Base-by-base conservation (phyloP, 1,284 basidiomycete genomes). In the Heterobasidion occidentale region DNA sequence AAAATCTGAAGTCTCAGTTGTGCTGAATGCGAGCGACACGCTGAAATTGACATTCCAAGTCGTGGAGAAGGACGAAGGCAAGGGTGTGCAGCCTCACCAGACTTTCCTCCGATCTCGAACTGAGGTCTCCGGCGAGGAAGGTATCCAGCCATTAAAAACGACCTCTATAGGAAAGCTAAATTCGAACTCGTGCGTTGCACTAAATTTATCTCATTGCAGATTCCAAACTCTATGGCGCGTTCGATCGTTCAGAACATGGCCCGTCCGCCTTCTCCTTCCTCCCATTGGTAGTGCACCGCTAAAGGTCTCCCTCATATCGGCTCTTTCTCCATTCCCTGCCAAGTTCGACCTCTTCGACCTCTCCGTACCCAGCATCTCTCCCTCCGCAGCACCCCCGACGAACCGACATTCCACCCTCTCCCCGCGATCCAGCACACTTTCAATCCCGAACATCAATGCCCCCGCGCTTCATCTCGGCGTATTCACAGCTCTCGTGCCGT, bases 51-150 rank as follows among this genome's bases (percentile, higher is more conserved):
- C 85, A 2, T 93, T 94, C 74, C 83, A 84, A 65, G 74, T 91
- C 38, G 71, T 85, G 36, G 84, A 87, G 62, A 74, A 80, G 61
- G 78, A 77, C 8, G 70, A 68, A 8, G 82, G 79, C 47, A 81
- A 85, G 56, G 84, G 84, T 38, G 79, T 92, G 36, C 85, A 88
- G 63, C 91, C 92, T 7, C 86, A 92, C 68, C 92, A 94, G 68
- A 88, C 90, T 0, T 92, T 93, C 77, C 74, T 94, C 47, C 80
- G 90, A 33, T 92, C 88, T 85, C 64, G 90, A n/a, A 93, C 68
- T 68, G 71, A 75, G 56, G 71, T 76, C 52, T 80, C 85, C 0
- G 83, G 82, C 6, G 90, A 90, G 67, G 90, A 92, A 65, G 90
- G 90, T 35, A 84, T 91, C 50, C 86, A 93, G 58, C 89, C 90